Percentiles rank a stretch among this genome's conserved stretches.
Evolutionary conservation across 306 rosid genomes (phyloP).

Genomic region (Rosa rugosa): DNA sequence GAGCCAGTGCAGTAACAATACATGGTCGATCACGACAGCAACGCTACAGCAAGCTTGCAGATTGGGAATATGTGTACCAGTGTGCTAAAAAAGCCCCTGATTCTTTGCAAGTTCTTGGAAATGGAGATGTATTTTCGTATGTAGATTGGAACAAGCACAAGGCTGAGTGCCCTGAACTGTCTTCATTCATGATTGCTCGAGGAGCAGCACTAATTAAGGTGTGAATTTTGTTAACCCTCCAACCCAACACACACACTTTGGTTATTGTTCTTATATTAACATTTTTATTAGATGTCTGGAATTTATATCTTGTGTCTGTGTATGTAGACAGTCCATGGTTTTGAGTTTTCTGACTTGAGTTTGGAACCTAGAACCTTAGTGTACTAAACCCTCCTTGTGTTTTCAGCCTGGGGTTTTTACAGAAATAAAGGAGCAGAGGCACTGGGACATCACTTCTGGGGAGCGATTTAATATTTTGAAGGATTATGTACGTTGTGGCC

Average conservation of each 20-base stretch:
- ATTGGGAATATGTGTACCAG: conserved; percentile 80
- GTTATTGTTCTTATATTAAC: neutral
- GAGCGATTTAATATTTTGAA: conserved; percentile 78
- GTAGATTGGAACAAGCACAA: conserved; percentile 74
- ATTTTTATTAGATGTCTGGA: neutral
- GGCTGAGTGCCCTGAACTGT: conserved; percentile 70
- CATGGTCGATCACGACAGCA: conserved; percentile 98
- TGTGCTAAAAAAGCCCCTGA: conserved; percentile 68
- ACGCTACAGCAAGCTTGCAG: conserved; percentile 97
- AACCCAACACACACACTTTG: neutral
- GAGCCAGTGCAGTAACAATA: conserved; percentile 80
- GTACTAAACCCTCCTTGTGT: conserved; percentile 21
- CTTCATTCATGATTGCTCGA: conserved; percentile 85
- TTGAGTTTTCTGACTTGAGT: neutral
- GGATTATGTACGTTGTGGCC: conserved; percentile 79
- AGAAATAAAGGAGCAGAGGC: conserved; percentile 90
- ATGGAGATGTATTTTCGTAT: conserved; percentile 83
- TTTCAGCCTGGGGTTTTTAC: conserved; percentile 94
- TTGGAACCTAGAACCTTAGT: conserved; percentile 3
- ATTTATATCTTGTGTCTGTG: conserved; percentile 8
- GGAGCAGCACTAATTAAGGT: conserved; percentile 95
- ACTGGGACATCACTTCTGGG: conserved; percentile 94
- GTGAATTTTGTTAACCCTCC: conserved; percentile 18
- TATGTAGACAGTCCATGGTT: neutral
- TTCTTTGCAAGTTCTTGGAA: conserved; percentile 70